Evolutionary conservation across 179 eudicot genomes (phyloP), one percentile per base, ranked within the genome.

Genomic region (Beta macrorhiza): DNA sequence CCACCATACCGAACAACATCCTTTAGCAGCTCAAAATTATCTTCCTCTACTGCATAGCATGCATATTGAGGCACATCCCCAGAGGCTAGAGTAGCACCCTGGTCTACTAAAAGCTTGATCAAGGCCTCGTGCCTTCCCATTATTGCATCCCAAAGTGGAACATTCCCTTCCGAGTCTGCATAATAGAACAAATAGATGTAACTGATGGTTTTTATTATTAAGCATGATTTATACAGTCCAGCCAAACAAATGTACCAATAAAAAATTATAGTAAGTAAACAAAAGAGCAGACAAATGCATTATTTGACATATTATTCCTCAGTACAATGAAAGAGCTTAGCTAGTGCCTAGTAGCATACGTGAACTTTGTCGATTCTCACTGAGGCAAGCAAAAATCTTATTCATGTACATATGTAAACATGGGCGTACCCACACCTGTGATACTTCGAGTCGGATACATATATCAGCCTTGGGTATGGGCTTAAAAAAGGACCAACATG

Each of bases 81-180:
- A 2, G 87, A 74, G 29, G 90, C 86, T 67, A 93, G 65, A 14
- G 79, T 86, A 2, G 95, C 95, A n/a, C 92, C 93, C 42, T 89
- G 87, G 74, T 87, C 89, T 49, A 71, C 19, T n/a, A 93, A 92
- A 49, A 88, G 72, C 81, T 87, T 89, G 72, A 90, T 83, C 65
- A 91, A 68, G 14, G 84, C 42, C 22, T 92, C 90, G 65, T 91
- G 90, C 61, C 61, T 84, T 44, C 84, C 86, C 75, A 87, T 7
- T 55, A 93, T 83, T 45, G 97, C 95, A 22, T 93, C 95, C 97
- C 95, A 91, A 9, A 93, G 83, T 10, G 97, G 95, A 79, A 92
- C 90, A 62, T 78, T 87, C 45, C 97, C 97, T 62, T 93, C 93
- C 20, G 87, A 75, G 82, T 93, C 97, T 93, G 90, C 70, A 84